phyloP scores from a whole-genome alignment of 768 basidiomycete species.

The Exsudoporus frostii region DNA sequence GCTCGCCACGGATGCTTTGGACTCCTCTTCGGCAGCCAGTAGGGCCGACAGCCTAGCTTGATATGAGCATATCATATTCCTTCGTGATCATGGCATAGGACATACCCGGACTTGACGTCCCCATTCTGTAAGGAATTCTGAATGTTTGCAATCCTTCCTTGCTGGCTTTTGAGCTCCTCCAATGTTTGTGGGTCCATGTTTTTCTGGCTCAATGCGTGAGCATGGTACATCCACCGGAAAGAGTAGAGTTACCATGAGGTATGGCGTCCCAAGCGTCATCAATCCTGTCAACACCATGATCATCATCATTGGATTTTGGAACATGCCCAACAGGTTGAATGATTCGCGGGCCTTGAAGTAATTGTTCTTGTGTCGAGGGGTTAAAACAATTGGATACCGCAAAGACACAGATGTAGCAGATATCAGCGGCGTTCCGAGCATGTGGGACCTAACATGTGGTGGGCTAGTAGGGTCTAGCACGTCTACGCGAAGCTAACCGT shows the following conservation, averaged over 20 bases:
- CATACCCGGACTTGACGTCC: conserved; percentile 57
- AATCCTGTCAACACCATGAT: conserved; percentile 65
- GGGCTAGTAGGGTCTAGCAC: conserved; percentile 43
- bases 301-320: conserved; percentile 83
- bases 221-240: neutral
- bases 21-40: conserved; percentile 40
- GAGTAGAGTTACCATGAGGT: conserved; percentile 55
- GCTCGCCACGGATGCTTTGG: conserved; percentile 25
- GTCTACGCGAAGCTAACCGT: conserved; percentile 62
- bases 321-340: conserved; percentile 73
- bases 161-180: conserved; percentile 61
- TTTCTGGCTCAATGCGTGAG: conserved; percentile 45
- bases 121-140: conserved; percentile 58
- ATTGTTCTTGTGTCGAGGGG: conserved; percentile 50
- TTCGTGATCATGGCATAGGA: conserved; percentile 8
- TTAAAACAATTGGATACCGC: conserved; percentile 58
- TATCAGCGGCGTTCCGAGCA: conserved; percentile 65
- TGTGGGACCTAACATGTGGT: conserved; percentile 59
- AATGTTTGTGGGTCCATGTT: conserved; percentile 70
- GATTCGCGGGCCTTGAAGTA: conserved; percentile 71
- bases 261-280: conserved; percentile 72
- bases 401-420: conserved; percentile 54
- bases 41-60: conserved; percentile 42
- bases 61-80: conserved; percentile 1
- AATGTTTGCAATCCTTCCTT: conserved; percentile 51